Evolutionary conservation across 2,329 filamentous ascomycete species (phyloP).

Genomic region (Xylariaceae sp.): DNA sequence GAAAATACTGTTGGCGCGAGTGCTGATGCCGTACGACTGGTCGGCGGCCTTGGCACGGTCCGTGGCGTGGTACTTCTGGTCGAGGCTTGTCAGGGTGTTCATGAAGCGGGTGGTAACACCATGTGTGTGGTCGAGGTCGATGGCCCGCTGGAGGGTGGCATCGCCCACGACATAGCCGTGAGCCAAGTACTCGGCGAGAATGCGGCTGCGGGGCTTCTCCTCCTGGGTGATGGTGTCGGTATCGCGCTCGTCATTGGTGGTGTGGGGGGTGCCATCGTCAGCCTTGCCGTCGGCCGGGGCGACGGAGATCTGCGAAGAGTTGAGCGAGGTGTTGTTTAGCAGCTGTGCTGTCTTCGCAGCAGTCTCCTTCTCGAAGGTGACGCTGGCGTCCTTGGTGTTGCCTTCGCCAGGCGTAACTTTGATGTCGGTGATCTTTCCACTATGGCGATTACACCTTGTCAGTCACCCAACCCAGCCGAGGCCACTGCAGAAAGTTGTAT

Average conservation of each 20-base stretch:
- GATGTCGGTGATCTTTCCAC: conserved; percentile 84
- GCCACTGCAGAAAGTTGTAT: not conserved
- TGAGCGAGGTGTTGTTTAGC: conserved; percentile 93
- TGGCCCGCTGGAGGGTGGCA: conserved; percentile 68
- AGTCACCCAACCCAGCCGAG: too few relatives aligned
- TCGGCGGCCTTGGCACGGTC: conserved; percentile 82
- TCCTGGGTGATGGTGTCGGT: conserved; percentile 77
- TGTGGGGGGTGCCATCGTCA: conserved; percentile 49
- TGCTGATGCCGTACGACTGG: conserved; percentile 71
- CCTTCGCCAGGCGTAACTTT: conserved; percentile 60
- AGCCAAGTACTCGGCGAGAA: conserved; percentile 92
- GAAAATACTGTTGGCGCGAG: conserved; percentile 58
- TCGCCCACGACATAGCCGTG: conserved; percentile 83
- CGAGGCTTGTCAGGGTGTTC: conserved; percentile 65
- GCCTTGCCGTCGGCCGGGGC: conserved; percentile 59
- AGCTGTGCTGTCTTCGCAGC: conserved; percentile 95
- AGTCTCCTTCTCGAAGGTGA: conserved; percentile 94
- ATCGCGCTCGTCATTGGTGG: conserved; percentile 48
- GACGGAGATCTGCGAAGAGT: conserved; percentile 73
- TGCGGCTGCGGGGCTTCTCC: conserved; percentile 91
- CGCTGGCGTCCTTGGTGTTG: conserved; percentile 74
- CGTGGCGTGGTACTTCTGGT: conserved; percentile 78
- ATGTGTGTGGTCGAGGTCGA: conserved; percentile 84
- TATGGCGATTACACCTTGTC: conserved; percentile 28
- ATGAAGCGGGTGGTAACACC: conserved; percentile 78